A percentile compares a stretch with the other conserved stretches of the same genome.
phyloP scores from a whole-genome alignment of 1,284 basidiomycete genomes.

The Rhodotorula glutinis region DNA sequence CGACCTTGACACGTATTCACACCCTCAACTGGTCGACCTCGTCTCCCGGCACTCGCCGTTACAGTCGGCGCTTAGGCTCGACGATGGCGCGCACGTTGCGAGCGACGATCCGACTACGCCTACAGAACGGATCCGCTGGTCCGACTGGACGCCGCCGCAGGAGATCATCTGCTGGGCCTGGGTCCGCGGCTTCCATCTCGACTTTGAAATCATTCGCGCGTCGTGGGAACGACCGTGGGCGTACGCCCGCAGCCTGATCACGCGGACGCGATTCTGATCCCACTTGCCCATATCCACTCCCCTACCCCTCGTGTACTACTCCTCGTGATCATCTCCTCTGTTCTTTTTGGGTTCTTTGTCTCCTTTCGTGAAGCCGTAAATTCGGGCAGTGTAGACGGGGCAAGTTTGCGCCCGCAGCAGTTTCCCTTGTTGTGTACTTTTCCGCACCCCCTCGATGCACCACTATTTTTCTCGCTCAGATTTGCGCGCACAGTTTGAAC shows the following conservation, averaged over 20 bases:
- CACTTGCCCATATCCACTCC: no score
- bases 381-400: no score
- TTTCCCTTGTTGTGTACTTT: neutral
- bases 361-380: no score
- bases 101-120: neutral
- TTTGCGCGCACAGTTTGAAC: no score
- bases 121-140: constrained; percentile 19
- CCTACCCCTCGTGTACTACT: neutral
- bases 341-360: neutral
- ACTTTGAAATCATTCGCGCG: constrained; percentile 22
- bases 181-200: constrained; percentile 23
- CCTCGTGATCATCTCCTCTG: neutral
- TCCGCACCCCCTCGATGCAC: neutral
- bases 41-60: neutral
- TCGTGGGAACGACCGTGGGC: constrained; percentile 6
- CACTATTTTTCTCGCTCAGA: no score
- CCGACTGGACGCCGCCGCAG: constrained; percentile 5
- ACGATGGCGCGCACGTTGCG: neutral
- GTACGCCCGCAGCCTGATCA: neutral
- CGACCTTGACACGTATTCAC: constrained; percentile 12
- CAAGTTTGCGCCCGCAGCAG: no score
- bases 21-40: constrained; percentile 23
- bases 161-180: constrained; percentile 25
- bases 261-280: no score
- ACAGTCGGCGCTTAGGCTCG: neutral